A percentile compares a stretch with the other conserved stretches of the same genome.
Conservation (phyloP, 768 basidiomycete genomes). For the Cystofilobasidium bisporidii region DNA sequence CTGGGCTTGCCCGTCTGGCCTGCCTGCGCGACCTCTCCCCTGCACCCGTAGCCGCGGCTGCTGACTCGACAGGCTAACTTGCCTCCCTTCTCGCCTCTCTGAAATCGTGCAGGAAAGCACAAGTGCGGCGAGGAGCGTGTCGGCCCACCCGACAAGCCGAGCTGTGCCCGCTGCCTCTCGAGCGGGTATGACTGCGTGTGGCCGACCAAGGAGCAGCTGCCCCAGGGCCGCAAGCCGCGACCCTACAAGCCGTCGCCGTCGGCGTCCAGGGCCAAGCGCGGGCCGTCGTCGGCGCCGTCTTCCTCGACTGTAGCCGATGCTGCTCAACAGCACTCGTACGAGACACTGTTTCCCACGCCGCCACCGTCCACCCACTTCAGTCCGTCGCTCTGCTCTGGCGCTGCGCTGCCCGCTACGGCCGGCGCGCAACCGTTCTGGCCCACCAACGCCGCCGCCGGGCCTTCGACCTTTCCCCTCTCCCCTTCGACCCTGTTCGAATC, state of each 20-base stretch:
- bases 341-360: too few species aligned
- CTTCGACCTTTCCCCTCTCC: background rate
- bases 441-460: background rate
- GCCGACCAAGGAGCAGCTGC: background rate
- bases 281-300: background rate
- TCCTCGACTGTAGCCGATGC: too few species aligned
- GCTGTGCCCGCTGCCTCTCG: background rate
- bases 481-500: background rate
- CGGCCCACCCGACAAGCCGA: background rate
- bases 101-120: background rate
- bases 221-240: background rate
- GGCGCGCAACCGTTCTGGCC: background rate
- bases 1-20: too few species aligned
- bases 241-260: background rate
- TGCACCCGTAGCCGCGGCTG: too few species aligned
- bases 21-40: too few species aligned
- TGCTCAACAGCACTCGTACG: too few species aligned
- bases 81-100: background rate
- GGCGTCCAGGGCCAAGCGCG: background rate
- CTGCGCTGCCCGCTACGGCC: background rate
- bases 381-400: too few species aligned
- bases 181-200: constrained; percentile 7
- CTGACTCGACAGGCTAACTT: background rate
- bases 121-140: constrained; percentile 10
- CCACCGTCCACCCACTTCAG: too few species aligned